Conservation (phyloP, 75 land plant species). For the Chamaecyparis obtusa region DNA sequence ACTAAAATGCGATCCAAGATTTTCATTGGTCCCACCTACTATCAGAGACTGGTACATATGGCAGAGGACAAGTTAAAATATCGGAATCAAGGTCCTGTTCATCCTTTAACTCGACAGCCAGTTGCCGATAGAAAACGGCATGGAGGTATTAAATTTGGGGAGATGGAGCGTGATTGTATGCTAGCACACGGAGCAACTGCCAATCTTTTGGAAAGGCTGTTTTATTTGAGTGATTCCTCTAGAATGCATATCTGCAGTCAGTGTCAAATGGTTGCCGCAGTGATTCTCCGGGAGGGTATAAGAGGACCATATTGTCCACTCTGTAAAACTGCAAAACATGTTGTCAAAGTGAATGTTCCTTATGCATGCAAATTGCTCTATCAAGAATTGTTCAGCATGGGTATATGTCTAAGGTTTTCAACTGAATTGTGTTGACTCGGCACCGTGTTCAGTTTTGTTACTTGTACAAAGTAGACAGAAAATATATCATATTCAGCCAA, state of each 20-base stretch:
- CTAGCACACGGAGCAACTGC: slow-evolving; percentile 89
- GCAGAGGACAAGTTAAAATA: slow-evolving; percentile 84
- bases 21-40: slow-evolving; percentile 77
- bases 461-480: background rate
- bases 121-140: slow-evolving; percentile 62
- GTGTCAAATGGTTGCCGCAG: slow-evolving; percentile 55
- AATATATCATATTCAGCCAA: background rate
- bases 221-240: slow-evolving; percentile 69
- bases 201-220: slow-evolving; percentile 72
- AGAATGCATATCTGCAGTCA: slow-evolving; percentile 58
- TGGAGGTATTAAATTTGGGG: slow-evolving; percentile 90
- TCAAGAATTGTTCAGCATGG: slow-evolving; percentile 90
- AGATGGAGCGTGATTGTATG: slow-evolving; percentile 91
- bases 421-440: slow-evolving; percentile 43
- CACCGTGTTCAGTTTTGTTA: background rate
- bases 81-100: slow-evolving; percentile 66
- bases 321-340: slow-evolving; percentile 57
- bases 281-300: slow-evolving; percentile 33
- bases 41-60: slow-evolving; percentile 86
- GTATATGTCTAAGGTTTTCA: slow-evolving; percentile 60
- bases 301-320: slow-evolving; percentile 59
- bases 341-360: slow-evolving; percentile 66
- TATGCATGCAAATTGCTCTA: slow-evolving; percentile 81
- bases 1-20: slow-evolving; percentile 28
- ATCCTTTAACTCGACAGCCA: slow-evolving; percentile 78